Conservation (phyloP, 768 basidiomycete genomes). For the Arthromyces matolae region DNA sequence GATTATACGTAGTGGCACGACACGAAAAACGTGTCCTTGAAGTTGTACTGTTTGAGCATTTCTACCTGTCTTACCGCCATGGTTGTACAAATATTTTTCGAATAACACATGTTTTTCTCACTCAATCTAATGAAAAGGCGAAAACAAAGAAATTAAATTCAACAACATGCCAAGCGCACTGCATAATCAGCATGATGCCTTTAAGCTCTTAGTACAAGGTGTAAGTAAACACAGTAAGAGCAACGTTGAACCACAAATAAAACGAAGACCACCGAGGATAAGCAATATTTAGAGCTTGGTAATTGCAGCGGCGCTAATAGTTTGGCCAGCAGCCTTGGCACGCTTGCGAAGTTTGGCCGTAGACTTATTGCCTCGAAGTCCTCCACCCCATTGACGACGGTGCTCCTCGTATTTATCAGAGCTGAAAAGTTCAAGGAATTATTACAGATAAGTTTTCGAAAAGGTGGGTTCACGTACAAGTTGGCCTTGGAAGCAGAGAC, state of each 20-base stretch:
- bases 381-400: conserved; percentile 93
- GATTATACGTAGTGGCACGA: not conserved
- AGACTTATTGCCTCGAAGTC: conserved; percentile 91
- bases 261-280: not conserved
- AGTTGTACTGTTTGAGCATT: too few species aligned
- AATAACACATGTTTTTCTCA: too few species aligned
- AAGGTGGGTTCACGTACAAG: conserved; percentile 60
- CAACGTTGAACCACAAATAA: too few species aligned
- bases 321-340: conserved; percentile 85
- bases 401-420: conserved; percentile 92
- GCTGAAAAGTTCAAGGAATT: conserved; percentile 34
- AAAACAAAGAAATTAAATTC: not conserved
- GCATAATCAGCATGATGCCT: conserved; percentile 17
- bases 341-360: conserved; percentile 91
- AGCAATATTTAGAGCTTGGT: conserved; percentile 59
- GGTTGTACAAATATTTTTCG: too few species aligned
- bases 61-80: too few species aligned
- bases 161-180: conserved; percentile 16
- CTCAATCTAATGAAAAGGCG: too few species aligned
- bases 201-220: conserved; percentile 11
- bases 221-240: too few species aligned
- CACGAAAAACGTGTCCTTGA: too few species aligned
- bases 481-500: conserved; percentile 94
- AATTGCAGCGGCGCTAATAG: conserved; percentile 47
- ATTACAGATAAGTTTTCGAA: not conserved